phyloP scores from a whole-genome alignment of 2,329 filamentous ascomycete genomes.

The Didymella pomorum region DNA sequence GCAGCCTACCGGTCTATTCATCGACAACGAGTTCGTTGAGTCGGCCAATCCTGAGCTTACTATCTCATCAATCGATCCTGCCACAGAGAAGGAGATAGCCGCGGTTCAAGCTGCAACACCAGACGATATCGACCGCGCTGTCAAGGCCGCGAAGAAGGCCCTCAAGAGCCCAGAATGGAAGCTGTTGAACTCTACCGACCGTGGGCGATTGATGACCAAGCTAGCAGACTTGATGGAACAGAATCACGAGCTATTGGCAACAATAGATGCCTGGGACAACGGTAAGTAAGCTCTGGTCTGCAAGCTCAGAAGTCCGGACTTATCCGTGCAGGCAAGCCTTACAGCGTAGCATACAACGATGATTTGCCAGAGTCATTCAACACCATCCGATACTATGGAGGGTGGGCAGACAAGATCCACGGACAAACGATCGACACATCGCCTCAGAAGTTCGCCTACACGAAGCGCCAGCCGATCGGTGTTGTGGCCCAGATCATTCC shows the following conservation, averaged over 20 bases:
- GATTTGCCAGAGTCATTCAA: conserved; percentile 67
- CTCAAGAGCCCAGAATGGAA: conserved; percentile 36
- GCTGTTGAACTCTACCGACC: conserved; percentile 22
- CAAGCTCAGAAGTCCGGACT: not conserved
- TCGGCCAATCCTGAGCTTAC: conserved; percentile 31
- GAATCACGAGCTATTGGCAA: conserved; percentile 16
- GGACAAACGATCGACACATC: conserved; percentile 75
- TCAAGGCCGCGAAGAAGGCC: conserved; percentile 43
- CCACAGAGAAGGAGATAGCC: conserved; percentile 41
- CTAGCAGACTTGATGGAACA: conserved; percentile 41
- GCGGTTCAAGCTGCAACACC: conserved; percentile 43
- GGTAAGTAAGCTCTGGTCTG: conserved; percentile 52
- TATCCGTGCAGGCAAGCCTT: conserved; percentile 63
- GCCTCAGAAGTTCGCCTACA: conserved; percentile 74
- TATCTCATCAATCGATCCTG: conserved; percentile 27
- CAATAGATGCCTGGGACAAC: conserved; percentile 70
- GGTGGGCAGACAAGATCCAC: conserved; percentile 78
- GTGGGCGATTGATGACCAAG: conserved; percentile 34
- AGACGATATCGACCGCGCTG: conserved; percentile 47
- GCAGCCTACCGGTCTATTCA: conserved; percentile 55
- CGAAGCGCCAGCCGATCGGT: conserved; percentile 69
- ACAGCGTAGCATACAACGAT: conserved; percentile 65
- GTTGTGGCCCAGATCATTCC: conserved; percentile 48
- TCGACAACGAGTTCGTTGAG: conserved; percentile 55
- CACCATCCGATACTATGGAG: conserved; percentile 73